phyloP scores from a whole-genome alignment of 768 basidiomycete genomes.

The Lactarius tabidus region DNA sequence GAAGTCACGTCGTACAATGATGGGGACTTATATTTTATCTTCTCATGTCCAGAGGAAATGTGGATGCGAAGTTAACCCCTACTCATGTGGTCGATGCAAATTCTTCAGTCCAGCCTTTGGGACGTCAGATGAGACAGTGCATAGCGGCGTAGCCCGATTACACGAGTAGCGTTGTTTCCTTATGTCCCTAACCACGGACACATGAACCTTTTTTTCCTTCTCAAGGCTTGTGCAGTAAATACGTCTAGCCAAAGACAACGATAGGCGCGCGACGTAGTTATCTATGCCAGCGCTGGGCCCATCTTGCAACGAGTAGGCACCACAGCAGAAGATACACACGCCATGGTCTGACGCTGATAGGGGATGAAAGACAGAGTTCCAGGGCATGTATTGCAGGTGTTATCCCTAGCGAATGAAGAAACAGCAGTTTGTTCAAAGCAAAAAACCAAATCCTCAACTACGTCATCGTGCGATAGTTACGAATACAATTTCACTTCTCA shows the following conservation, averaged over 20 bases:
- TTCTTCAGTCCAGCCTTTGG: neutral
- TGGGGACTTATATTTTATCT: neutral
- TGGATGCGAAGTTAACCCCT: neutral
- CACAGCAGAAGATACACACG: neutral
- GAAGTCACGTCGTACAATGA: neutral
- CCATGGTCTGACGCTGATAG: neutral
- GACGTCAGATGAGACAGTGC: neutral
- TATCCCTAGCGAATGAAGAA: neutral
- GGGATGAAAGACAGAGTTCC: neutral
- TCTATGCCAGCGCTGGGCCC: neutral
- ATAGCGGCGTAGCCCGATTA: neutral
- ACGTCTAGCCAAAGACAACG: neutral
- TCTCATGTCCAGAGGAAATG: neutral
- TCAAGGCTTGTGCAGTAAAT: neutral
- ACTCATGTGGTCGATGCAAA: neutral
- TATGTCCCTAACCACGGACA: neutral
- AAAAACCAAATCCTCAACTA: constrained; percentile 1
- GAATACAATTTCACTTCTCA: constrained; percentile 12
- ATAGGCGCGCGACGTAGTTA: neutral
- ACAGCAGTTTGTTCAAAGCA: neutral
- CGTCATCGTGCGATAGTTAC: constrained; percentile 1
- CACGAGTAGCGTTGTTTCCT: neutral
- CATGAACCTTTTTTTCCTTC: neutral
- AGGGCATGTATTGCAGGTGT: neutral
- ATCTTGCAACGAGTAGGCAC: neutral